Base-by-base conservation (phyloP, 768 basidiomycete genomes). In the Hericium erinaceus region DNA sequence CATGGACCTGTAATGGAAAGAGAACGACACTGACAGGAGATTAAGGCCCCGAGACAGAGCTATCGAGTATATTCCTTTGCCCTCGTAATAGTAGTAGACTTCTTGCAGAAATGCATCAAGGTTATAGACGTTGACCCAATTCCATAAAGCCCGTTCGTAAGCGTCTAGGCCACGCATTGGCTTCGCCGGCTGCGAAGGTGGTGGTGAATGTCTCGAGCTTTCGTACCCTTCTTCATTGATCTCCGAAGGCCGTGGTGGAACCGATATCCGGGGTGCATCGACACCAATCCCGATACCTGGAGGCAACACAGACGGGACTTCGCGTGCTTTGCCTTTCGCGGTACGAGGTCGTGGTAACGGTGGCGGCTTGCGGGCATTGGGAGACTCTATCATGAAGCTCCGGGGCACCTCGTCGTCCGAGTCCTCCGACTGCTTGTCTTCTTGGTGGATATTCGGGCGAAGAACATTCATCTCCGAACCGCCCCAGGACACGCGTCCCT, bases 41-140 rank as follows among this genome's bases (percentile, higher is more conserved):
- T 99, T 98, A n/a, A 99, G 78, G 18, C 91, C 87, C 48, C 90
- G 80, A 9, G 89, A 80, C 20, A 99, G 78, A 12, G 91, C 91
- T 64, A 99, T 99, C 64, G 92, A 94, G 68, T 89, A 98, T 39
- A 98, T 87, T 1, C 97, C 97, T 68, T 97, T 97, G 24, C 95
- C 94, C 67, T 92, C 88, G 68, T 99, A 99, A 70, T 98, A 99
- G 48, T 80, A 78, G 70, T 99, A 98, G 40, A 92, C 92, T 61
- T 98, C 93, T 71, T 95, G 92, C 28, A 99, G 73, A 70, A 95
- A 99, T 8, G 84, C 85, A 66, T 99, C 97, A 40, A 99, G 79
- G 68, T 99, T 98, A 68, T 93, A 92, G 12, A 98, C 93, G 68
- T 99, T 99, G 58, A 98, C 93, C 97, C 97, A 99, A 58, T 90